These are phyloP conservation scores for Yamadazyma diospyri DNA, from an alignment of 1,139 yeast species.

Conservation along the genomic window DNA sequence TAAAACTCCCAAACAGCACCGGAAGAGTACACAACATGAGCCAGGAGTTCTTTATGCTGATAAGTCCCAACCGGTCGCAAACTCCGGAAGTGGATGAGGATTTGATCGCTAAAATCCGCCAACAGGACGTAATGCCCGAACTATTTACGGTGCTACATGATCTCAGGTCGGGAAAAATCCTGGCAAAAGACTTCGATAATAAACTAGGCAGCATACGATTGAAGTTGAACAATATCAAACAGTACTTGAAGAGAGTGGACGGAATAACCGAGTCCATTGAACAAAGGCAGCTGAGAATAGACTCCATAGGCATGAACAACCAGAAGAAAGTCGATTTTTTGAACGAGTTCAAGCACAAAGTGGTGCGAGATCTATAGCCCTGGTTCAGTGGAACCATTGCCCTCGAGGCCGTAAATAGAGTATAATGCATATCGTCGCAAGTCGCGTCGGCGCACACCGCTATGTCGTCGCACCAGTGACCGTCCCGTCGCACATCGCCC, in stretches of 20 bases:
- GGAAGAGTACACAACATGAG: no score
- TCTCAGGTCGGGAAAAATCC: constrained; percentile 32
- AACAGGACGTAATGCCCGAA: constrained; percentile 38
- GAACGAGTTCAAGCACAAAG: constrained; percentile 3
- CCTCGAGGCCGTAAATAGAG: no score
- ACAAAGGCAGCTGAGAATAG: constrained; percentile 25
- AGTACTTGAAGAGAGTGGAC: constrained; percentile 32
- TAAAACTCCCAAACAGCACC: no score
- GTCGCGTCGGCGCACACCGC: no score
- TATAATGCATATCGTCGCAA: no score
- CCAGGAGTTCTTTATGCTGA: no score
- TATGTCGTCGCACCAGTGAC: no score
- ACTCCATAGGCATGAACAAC: constrained; percentile 23
- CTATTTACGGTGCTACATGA: constrained; percentile 35
- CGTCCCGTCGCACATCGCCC: no score
- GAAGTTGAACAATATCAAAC: constrained; percentile 30
- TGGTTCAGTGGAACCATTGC: no score
- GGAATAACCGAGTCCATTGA: constrained; percentile 39
- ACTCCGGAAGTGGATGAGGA: constrained; percentile 11
- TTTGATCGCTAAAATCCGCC: constrained; percentile 23
- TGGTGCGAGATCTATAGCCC: no score
- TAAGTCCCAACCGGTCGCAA: neutral
- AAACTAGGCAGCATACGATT: constrained; percentile 41
- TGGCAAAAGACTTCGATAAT: constrained; percentile 45
- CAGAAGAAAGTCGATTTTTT: constrained; percentile 23